These are phyloP conservation scores for Termitomyces sp. DNA, from an alignment of 768 basidiomycete species.

Conservation along the genomic window DNA sequence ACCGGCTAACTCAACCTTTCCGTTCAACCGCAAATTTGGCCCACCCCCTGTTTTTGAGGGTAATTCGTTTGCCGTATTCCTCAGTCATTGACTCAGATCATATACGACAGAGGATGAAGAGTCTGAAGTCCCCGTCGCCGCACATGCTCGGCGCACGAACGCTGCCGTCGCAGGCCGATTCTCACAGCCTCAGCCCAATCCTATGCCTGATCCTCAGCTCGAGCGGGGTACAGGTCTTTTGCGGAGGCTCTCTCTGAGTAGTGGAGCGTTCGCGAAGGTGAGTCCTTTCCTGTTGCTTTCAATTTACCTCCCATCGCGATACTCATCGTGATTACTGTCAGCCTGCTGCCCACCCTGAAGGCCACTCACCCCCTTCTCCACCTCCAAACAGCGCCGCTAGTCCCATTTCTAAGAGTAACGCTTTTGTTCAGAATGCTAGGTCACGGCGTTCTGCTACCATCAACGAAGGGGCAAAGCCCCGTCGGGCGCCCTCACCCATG, in stretches of 20 bases:
- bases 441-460: constrained; percentile 60
- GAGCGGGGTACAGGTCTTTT: constrained; percentile 70
- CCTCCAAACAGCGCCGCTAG: constrained; percentile 51
- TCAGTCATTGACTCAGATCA: neutral
- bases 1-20: constrained; percentile 43
- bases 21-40: constrained; percentile 53
- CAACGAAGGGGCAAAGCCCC: constrained; percentile 40
- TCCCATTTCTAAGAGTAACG: constrained; percentile 23
- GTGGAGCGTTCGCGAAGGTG: constrained; percentile 50
- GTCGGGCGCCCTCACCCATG: constrained; percentile 80
- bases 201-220: constrained; percentile 41
- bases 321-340: constrained; percentile 14
- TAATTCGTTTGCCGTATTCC: constrained; percentile 18
- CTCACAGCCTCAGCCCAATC: constrained; percentile 30
- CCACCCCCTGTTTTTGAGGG: constrained; percentile 60
- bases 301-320: neutral
- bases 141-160: constrained; percentile 60
- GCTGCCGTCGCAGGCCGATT: constrained; percentile 49
- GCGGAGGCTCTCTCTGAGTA: constrained; percentile 69
- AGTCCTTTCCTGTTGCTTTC: constrained; percentile 17
- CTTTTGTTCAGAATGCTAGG: constrained; percentile 26
- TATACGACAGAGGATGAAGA: constrained; percentile 32
- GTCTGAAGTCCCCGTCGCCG: constrained; percentile 33
- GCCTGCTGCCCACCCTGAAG: constrained; percentile 23
- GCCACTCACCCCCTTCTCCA: constrained; percentile 29